These are phyloP conservation scores for Trametes gibbosa DNA, from an alignment of 768 basidiomycete species.

Conservation along the genomic window DNA sequence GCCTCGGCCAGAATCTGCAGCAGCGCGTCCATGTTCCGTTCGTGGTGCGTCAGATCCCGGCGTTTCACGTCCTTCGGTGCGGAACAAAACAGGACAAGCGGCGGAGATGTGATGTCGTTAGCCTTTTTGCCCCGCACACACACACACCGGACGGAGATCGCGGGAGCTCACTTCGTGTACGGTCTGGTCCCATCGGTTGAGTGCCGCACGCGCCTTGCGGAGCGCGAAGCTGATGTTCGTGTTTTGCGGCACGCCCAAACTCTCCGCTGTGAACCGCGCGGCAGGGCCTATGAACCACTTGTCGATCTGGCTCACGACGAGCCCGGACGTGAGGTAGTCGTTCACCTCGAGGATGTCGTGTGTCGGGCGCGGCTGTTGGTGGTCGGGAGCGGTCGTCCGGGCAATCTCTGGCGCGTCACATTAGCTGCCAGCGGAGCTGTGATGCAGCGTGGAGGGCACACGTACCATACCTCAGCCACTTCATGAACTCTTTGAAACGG, in stretches of 20 bases:
- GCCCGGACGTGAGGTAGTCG: slow-evolving; percentile 71
- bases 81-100: neutral
- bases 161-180: slow-evolving; percentile 25
- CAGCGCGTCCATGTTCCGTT: slow-evolving; percentile 68
- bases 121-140: neutral
- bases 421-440: neutral
- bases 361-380: slow-evolving; percentile 42
- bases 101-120: neutral
- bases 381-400: slow-evolving; percentile 53
- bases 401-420: slow-evolving; percentile 38
- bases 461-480: slow-evolving; percentile 74
- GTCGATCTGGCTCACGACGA: slow-evolving; percentile 68
- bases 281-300: slow-evolving; percentile 73
- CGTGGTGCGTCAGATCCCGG: slow-evolving; percentile 54
- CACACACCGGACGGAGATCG: neutral
- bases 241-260: slow-evolving; percentile 44
- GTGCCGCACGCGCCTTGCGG: slow-evolving; percentile 12
- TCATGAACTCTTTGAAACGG: slow-evolving; percentile 76
- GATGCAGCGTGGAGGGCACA: slow-evolving; percentile 13
- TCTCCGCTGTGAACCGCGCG: slow-evolving; percentile 47
- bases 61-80: slow-evolving; percentile 41
- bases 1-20: slow-evolving; percentile 57
- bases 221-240: slow-evolving; percentile 13
- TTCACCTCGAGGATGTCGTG: slow-evolving; percentile 82
- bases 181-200: slow-evolving; percentile 26